Evolutionary conservation across 106 monocot genomes (phyloP), one percentile per base, ranked within the genome.

Genomic region (Allium sativum): DNA sequence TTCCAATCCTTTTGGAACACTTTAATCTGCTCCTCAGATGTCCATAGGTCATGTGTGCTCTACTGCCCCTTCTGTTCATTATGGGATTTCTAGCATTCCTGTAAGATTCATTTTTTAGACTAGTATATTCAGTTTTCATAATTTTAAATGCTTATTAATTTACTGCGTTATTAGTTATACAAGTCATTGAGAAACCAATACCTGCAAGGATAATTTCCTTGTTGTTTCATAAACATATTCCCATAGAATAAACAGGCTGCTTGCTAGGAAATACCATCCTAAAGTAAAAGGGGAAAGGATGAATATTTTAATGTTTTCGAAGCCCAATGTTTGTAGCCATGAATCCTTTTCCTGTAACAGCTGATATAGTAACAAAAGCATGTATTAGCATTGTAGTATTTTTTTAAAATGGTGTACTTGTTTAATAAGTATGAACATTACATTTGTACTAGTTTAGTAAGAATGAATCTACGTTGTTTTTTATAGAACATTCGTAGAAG

Each of bases 61-160:
- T 76, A 57, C 84, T 17, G 48, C 48, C 6, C 77, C 87, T 72
- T 74, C 87, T 18, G 73, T 96, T 73, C 96, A 96, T 47, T 96
- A 87, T 82, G 96, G 90, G 52, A 96, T 96, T 61, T 96, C 96
- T 53, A 90, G 78, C 78, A 77, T 90, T 82, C 90, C 96, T 60
- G 96, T 90, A 78, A 87, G 84, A 16, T 44, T 73, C 68, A 7
- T 10, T 64, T 62, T 21, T 40, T 31, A 31, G 31, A 2, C 63
- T 42, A 45, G 12, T 21, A 40, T 19, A 12, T 43, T 52, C 59
- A 17, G 48, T 69, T 59, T 58, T 10, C 11, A n/a, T 44, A 19
- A 13, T 45, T 6, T 45, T 19, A 42, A 4, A 20, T 55, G 15
- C 31, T 44, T 8, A 0, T 61, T 18, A 18, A 40, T 61, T 7